These are phyloP conservation scores for Mortierella sp. DNA, from an alignment of 371 early-diverging fungal genomes.

Conservation along the genomic window DNA sequence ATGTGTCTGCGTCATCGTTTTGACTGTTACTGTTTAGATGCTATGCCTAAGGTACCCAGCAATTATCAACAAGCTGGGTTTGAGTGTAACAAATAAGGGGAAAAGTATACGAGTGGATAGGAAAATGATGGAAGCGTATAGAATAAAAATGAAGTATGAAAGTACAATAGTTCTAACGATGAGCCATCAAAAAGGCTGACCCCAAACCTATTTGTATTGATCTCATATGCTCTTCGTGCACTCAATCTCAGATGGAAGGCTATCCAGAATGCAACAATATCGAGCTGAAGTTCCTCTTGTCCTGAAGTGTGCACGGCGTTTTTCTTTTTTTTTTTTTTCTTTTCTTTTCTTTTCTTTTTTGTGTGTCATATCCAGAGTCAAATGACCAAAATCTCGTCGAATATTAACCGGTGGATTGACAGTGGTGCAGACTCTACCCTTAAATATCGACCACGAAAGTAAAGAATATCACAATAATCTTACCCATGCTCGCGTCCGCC, in stretches of 20 bases:
- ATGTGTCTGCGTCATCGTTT: conserved; percentile 17
- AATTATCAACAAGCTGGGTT: background rate
- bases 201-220: background rate
- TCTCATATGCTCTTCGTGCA: background rate
- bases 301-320: background rate
- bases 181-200: background rate
- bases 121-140: background rate
- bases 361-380: background rate
- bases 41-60: conserved; percentile 10
- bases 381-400: background rate
- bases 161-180: background rate
- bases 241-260: background rate
- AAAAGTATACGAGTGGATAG: background rate
- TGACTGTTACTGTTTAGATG: conserved; percentile 13
- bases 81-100: background rate
- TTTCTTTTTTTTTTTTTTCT: background rate
- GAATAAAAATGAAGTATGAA: background rate
- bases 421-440: background rate
- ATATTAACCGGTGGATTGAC: background rate
- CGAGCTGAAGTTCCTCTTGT: background rate
- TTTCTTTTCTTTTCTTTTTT: background rate
- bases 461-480: conserved; percentile 5
- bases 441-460: background rate
- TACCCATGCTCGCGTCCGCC: conserved; percentile 50
- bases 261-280: background rate